Evolutionary conservation across 106 monocot genomes (phyloP).

Genomic region (Alisma plantagoaquatica): DNA sequence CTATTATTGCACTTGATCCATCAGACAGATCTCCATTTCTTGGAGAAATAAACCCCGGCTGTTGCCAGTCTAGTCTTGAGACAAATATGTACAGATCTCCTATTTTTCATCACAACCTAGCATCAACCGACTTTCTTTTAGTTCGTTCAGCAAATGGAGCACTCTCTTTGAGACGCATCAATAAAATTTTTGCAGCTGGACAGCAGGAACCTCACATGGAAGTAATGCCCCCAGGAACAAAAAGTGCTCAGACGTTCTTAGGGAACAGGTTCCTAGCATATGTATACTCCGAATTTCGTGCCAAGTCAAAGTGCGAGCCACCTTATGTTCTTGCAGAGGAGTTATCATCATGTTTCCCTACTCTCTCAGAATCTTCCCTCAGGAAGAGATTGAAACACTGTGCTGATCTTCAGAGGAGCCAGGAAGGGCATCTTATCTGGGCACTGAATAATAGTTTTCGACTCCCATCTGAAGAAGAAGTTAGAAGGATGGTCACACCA

Average conservation of each 20-base stretch:
- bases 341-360: slow-evolving; percentile 52
- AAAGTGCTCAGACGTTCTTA: slow-evolving; percentile 68
- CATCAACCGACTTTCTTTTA: slow-evolving; percentile 77
- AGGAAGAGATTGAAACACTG: slow-evolving; percentile 77
- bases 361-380: slow-evolving; percentile 47
- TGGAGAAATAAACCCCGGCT: slow-evolving; percentile 75
- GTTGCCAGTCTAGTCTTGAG: slow-evolving; percentile 74
- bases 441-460: slow-evolving; percentile 78
- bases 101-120: slow-evolving; percentile 76
- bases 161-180: slow-evolving; percentile 80
- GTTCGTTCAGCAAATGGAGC: slow-evolving; percentile 86
- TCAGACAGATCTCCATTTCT: slow-evolving; percentile 92
- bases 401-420: slow-evolving; percentile 68
- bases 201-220: slow-evolving; percentile 99
- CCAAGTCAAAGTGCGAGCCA: slow-evolving; percentile 63
- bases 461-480: slow-evolving; percentile 74
- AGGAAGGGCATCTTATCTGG: no score
- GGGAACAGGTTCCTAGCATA: slow-evolving; percentile 67
- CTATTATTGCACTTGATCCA: slow-evolving; percentile 65
- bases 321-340: slow-evolving; percentile 79
- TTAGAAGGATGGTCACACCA: slow-evolving; percentile 74
- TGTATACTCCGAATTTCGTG: slow-evolving; percentile 82
- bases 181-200: slow-evolving; percentile 70
- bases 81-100: slow-evolving; percentile 92
- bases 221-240: slow-evolving; percentile 73